Conservation (phyloP, 441 rosid genomes). For the Jatropha multifida region DNA sequence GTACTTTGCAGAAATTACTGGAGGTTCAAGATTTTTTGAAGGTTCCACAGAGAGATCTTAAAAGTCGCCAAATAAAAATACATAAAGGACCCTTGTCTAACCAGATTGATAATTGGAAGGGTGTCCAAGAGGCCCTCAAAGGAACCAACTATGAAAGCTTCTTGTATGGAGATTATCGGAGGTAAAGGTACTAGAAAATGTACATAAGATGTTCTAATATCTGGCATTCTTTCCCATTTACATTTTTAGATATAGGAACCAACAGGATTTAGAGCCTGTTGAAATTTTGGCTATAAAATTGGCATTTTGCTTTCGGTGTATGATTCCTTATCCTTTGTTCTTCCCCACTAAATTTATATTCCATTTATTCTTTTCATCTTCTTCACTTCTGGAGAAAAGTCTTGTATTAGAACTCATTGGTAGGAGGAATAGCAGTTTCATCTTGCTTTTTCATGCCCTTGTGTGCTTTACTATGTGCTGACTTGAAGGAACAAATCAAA, state of each 20-base stretch:
- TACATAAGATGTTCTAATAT: constrained; percentile 25
- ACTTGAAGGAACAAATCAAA: not conserved
- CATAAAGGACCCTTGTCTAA: constrained; percentile 71
- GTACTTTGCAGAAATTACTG: constrained; percentile 54
- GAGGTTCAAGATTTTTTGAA: constrained; percentile 81
- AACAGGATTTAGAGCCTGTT: constrained; percentile 33
- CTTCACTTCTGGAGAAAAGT: constrained; percentile 12
- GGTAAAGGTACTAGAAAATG: constrained; percentile 39
- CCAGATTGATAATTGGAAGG: constrained; percentile 73
- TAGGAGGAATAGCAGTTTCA: constrained; percentile 15
- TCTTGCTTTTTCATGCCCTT: not conserved
- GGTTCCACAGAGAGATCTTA: constrained; percentile 61
- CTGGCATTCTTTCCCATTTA: constrained; percentile 16
- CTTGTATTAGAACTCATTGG: constrained; percentile 23
- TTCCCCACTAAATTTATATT: constrained; percentile 25
- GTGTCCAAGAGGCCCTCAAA: constrained; percentile 54
- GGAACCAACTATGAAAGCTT: constrained; percentile 70
- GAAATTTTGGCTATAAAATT: constrained; percentile 41
- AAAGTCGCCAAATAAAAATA: constrained; percentile 91
- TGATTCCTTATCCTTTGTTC: not conserved
- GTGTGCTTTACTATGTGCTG: not conserved
- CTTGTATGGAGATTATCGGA: constrained; percentile 50
- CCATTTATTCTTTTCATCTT: constrained; percentile 43
- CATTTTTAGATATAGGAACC: constrained; percentile 27
- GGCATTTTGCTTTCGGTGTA: constrained; percentile 18